Evolutionary conservation across 2,329 filamentous ascomycete genomes (phyloP), one percentile per base, ranked within the genome.

Genomic region (Verticillium dahliae): DNA sequence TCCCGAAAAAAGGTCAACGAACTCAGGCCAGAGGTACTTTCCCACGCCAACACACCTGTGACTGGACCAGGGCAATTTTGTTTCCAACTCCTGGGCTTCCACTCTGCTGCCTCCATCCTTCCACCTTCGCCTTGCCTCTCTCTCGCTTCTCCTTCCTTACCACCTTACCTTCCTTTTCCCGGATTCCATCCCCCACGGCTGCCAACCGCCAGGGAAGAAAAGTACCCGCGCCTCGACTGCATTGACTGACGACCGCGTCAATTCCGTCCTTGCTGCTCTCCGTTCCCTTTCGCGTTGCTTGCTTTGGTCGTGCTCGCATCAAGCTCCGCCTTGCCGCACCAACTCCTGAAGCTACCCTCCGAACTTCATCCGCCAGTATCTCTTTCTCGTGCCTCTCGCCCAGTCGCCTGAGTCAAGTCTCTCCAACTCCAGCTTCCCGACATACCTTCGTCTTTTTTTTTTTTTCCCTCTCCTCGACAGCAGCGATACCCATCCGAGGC

Each of bases 181-280:
- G 45, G 45, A 52, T 52, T 18, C 39, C 45, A 52, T 52, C 45
- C 45, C 27, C 45, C 45, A 52, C 45, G 45, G 45, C 45, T 52
- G 45, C 45, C 45, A 65, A 60, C 60, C 63, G 62, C 62, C 56
- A 65, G 63, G 63, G 62, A 59, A 65, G 45, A 65, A 63, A 63
- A 62, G 62, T 52, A 58, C 45, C 45, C 22, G 45, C 45, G 45
- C n/a, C 45, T 18, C 18, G 45, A 52, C 45, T 52, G 45, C 39
- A 57, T 56, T 35, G 59, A 63, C 55, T 38, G 41, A 60, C 60
- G 64, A 61, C 57, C 39, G 34, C 33, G 55, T 63, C 59, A 62
- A 60, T 60, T 59, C 41, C 37, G 52, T 65, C 61, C 62, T 64
- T 54, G 59, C 54, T 52, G 45, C 45, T 52, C 45, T 31, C 45